Conservation (phyloP, 2,329 filamentous ascomycete species). For the Beauveria asiatica region DNA sequence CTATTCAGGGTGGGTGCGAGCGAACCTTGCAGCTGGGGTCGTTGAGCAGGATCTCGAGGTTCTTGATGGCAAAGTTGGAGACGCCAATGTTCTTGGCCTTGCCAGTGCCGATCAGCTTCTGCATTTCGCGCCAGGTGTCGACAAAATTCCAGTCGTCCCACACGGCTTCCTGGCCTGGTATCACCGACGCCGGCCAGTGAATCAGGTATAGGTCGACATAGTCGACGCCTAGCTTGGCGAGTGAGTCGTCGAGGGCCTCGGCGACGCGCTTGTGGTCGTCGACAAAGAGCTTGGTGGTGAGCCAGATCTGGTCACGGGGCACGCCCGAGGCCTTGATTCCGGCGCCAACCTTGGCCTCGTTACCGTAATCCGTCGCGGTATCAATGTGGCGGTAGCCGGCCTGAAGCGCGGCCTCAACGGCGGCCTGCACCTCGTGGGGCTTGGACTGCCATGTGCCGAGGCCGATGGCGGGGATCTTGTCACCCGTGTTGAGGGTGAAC, state of each 20-base stretch:
- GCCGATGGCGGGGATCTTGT: constrained; percentile 68
- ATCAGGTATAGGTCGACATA: constrained; percentile 66
- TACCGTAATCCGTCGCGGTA: constrained; percentile 69
- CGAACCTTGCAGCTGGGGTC: constrained; percentile 53
- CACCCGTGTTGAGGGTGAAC: constrained; percentile 66
- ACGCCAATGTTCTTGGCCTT: constrained; percentile 75
- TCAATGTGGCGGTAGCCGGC: constrained; percentile 69
- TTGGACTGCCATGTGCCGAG: constrained; percentile 73
- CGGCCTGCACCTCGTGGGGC: constrained; percentile 58
- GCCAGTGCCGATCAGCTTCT: constrained; percentile 55
- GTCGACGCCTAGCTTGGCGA: constrained; percentile 52
- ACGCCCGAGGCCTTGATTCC: constrained; percentile 58
- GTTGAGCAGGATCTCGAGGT: constrained; percentile 65
- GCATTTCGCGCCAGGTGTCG: constrained; percentile 66
- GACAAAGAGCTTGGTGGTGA: constrained; percentile 80
- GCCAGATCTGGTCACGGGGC: constrained; percentile 57
- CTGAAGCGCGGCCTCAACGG: constrained; percentile 61
- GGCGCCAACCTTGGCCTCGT: constrained; percentile 60
- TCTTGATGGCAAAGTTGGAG: constrained; percentile 71
- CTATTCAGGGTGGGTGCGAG: neutral
- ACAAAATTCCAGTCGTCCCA: constrained; percentile 73
- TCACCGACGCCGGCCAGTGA: constrained; percentile 61
- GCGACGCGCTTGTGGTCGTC: constrained; percentile 63
- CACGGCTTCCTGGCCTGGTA: constrained; percentile 58
- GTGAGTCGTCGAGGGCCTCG: constrained; percentile 51